These are phyloP conservation scores for Ogataea hybrid DNA, from an alignment of 1,139 yeast species.

Conservation along the genomic window DNA sequence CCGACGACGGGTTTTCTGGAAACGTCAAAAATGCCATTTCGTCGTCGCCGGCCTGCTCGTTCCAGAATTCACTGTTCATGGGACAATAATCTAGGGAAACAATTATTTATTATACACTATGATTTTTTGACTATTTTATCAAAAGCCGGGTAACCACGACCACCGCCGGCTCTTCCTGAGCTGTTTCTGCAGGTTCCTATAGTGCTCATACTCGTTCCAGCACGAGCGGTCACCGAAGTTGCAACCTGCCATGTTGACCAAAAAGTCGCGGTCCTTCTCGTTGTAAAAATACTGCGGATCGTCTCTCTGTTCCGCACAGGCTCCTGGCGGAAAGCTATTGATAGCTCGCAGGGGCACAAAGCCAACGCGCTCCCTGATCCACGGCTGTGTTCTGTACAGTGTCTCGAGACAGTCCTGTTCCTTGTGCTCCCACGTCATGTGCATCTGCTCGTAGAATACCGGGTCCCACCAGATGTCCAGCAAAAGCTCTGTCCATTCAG, in stretches of 20 bases:
- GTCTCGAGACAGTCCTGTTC: conserved; percentile 96
- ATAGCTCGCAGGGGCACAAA: conserved; percentile 83
- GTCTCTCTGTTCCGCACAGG: conserved; percentile 77
- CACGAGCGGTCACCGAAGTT: conserved; percentile 93
- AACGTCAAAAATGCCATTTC: conserved; percentile 25
- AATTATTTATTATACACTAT: background rate
- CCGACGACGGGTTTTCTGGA: conserved; percentile 13
- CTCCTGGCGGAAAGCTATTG: conserved; percentile 96
- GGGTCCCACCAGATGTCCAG: conserved; percentile 99
- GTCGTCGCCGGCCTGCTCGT: conserved; percentile 26
- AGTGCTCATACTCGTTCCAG: conserved; percentile 94
- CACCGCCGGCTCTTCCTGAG: conserved; percentile 38
- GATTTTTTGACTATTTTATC: conserved; percentile 1
- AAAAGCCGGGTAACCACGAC: conserved; percentile 20
- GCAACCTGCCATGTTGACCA: conserved; percentile 94
- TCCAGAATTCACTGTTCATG: conserved; percentile 30
- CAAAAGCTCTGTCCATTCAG: conserved; percentile 83
- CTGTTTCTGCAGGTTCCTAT: conserved; percentile 62
- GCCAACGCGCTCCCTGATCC: conserved; percentile 86
- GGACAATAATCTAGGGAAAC: background rate
- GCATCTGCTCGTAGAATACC: conserved; percentile 93
- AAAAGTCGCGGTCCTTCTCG: conserved; percentile 72
- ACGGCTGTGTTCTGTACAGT: conserved; percentile 70
- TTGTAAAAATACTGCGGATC: conserved; percentile 77
- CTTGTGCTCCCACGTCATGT: conserved; percentile 97